phyloP scores from a whole-genome alignment of 768 basidiomycete species.

The Lactifluus echinatus region DNA sequence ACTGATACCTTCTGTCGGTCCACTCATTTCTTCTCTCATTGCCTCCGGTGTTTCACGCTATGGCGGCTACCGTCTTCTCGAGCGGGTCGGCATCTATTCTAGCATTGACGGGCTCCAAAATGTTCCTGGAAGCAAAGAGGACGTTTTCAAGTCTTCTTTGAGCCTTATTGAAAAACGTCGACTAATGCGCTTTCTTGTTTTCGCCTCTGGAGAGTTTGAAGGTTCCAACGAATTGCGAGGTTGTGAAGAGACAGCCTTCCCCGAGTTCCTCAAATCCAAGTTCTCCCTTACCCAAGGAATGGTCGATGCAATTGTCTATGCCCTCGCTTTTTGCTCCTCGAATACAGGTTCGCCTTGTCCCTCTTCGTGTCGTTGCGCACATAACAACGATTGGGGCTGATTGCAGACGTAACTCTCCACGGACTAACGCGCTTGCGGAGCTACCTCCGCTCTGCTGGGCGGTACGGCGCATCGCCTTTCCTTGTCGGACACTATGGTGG shows the following conservation, averaged over 20 bases:
- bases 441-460: conserved; percentile 71
- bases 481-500: conserved; percentile 95
- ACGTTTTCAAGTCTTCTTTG: conserved; percentile 83
- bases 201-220: conserved; percentile 72
- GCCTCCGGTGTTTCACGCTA: conserved; percentile 82
- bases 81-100: conserved; percentile 54
- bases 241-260: conserved; percentile 48
- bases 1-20: conserved; percentile 70
- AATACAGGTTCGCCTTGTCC: conserved; percentile 40
- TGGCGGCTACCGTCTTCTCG: conserved; percentile 82
- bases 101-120: conserved; percentile 34
- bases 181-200: conserved; percentile 86
- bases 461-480: conserved; percentile 84
- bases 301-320: conserved; percentile 58
- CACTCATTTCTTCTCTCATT: conserved; percentile 70
- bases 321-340: conserved; percentile 62
- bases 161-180: conserved; percentile 77
- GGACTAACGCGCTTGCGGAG: conserved; percentile 61
- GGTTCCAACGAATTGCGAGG: conserved; percentile 47
- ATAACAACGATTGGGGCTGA: conserved; percentile 3
- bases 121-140: conserved; percentile 88
- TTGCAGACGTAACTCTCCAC: conserved; percentile 54
- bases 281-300: conserved; percentile 58
- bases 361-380: background rate
- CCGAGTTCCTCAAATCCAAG: conserved; percentile 49